phyloP scores from a whole-genome alignment of 164 flowering plant species.

The Dillenia turbinata region DNA sequence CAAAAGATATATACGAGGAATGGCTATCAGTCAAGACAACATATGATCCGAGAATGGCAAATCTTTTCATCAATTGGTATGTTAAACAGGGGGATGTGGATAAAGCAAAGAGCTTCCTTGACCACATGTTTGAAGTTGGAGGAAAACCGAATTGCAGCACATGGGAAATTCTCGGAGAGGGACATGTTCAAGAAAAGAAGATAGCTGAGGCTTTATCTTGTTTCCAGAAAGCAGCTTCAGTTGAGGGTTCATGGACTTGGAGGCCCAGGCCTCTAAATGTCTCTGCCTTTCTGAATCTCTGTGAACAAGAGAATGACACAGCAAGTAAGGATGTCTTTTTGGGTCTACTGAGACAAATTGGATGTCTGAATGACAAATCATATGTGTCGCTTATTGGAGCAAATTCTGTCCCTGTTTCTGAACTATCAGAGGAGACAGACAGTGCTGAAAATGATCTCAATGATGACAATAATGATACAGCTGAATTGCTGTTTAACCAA shows the following conservation, averaged over 20 bases:
- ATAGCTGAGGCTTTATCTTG: slow-evolving; percentile 63
- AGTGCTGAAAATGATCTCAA: background rate
- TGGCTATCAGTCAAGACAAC: slow-evolving; percentile 54
- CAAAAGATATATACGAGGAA: slow-evolving; percentile 61
- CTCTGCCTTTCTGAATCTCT: slow-evolving; percentile 26
- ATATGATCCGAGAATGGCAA: slow-evolving; percentile 68
- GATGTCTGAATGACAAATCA: slow-evolving; percentile 29
- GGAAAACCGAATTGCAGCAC: slow-evolving; percentile 63
- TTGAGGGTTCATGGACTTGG: slow-evolving; percentile 48
- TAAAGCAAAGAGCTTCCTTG: slow-evolving; percentile 50
- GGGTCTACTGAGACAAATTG: slow-evolving; percentile 31
- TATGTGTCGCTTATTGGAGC: slow-evolving; percentile 28
- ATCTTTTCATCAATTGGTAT: slow-evolving; percentile 60
- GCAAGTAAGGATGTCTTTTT: slow-evolving; percentile 36
- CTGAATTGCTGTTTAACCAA: slow-evolving; percentile 25
- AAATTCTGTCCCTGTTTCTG: slow-evolving; percentile 2
- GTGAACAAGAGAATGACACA: slow-evolving; percentile 34
- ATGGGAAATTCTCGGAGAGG: slow-evolving; percentile 78
- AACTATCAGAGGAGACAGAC: slow-evolving; percentile 2
- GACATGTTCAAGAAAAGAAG: slow-evolving; percentile 40
- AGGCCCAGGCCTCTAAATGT: slow-evolving; percentile 50
- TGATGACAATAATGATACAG: slow-evolving; percentile 20
- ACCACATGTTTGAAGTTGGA: slow-evolving; percentile 51
- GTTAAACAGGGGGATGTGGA: slow-evolving; percentile 46
- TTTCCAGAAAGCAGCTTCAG: slow-evolving; percentile 48